Evolutionary conservation across 768 basidiomycete genomes (phyloP).

Genomic region (Flagelloscypha sp.): DNA sequence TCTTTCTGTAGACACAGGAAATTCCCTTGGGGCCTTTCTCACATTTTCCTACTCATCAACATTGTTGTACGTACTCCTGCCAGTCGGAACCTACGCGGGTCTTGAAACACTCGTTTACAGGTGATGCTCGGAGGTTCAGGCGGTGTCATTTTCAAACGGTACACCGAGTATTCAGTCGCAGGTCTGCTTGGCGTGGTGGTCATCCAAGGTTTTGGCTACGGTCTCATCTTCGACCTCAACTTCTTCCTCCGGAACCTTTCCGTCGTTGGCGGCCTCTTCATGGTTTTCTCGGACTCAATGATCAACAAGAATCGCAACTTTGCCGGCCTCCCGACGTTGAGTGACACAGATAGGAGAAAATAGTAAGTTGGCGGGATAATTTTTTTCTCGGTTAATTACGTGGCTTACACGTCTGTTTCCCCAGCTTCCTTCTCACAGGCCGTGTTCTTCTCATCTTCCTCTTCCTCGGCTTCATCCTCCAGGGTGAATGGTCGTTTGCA

Average conservation of each 20-base stretch:
- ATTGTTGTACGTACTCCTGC: slow-evolving; percentile 74
- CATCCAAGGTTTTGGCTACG: slow-evolving; percentile 96
- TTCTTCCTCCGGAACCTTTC: slow-evolving; percentile 99
- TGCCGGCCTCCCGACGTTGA: slow-evolving; percentile 82
- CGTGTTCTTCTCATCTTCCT: slow-evolving; percentile 97
- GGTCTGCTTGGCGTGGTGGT: slow-evolving; percentile 88
- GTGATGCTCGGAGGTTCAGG: slow-evolving; percentile 82
- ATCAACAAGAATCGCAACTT: slow-evolving; percentile 80
- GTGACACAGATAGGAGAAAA: slow-evolving; percentile 96
- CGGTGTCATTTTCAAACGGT: slow-evolving; percentile 78
- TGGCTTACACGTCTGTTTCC: slow-evolving; percentile 4
- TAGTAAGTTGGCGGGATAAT: slow-evolving; percentile 52
- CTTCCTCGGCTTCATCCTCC: slow-evolving; percentile 94
- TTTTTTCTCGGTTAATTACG: background rate
- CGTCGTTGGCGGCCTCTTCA: slow-evolving; percentile 96
- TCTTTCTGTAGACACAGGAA: slow-evolving; percentile 65
- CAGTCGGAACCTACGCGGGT: background rate
- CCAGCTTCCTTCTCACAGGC: slow-evolving; percentile 92
- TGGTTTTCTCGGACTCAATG: slow-evolving; percentile 98
- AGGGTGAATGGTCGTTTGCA: slow-evolving; percentile 83
- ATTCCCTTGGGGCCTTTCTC: slow-evolving; percentile 94
- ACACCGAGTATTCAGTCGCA: slow-evolving; percentile 83
- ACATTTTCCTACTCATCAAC: slow-evolving; percentile 86
- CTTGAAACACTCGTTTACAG: slow-evolving; percentile 40
- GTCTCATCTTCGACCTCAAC: slow-evolving; percentile 98